Conservation (phyloP, 169 alveolate genomes). For the Cystoisospora suis region DNA sequence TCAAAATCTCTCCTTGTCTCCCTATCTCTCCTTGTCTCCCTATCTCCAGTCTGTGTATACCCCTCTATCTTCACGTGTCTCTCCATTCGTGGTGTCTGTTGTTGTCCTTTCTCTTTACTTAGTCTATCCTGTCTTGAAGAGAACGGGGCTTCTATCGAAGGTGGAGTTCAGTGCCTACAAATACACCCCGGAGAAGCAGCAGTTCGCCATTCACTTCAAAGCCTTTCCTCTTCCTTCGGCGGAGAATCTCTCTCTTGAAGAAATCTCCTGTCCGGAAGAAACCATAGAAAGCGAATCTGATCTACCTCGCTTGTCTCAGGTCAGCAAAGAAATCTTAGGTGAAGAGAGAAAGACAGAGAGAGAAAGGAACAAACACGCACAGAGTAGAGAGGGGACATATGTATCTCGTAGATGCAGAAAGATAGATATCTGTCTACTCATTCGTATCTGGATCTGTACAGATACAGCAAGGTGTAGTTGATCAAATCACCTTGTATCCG, state of each 20-base stretch:
- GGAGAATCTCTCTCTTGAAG: neutral
- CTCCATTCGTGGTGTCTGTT: neutral
- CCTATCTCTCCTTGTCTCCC: neutral
- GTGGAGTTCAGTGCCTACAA: neutral
- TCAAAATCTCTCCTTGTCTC: neutral
- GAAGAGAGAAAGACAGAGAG: too few species aligned
- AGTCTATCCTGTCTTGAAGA: constrained; percentile 10
- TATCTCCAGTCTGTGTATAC: neutral
- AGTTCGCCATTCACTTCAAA: neutral
- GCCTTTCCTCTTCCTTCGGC: constrained; percentile 19
- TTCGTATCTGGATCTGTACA: neutral
- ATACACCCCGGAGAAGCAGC: neutral
- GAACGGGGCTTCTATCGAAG: neutral
- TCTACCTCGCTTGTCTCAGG: neutral
- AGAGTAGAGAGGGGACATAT: too few species aligned
- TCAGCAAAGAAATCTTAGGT: too few species aligned
- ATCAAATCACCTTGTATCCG: neutral
- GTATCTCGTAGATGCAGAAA: too few species aligned
- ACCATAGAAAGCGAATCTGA: too few species aligned
- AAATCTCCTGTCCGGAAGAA: neutral
- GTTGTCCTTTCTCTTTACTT: neutral
- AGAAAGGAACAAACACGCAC: too few species aligned
- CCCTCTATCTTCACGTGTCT: neutral
- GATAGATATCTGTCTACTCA: neutral
- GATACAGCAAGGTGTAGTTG: too few species aligned